Evolutionary conservation across 805 yeast species (phyloP).

Genomic region (Isabelozyma heimii): DNA sequence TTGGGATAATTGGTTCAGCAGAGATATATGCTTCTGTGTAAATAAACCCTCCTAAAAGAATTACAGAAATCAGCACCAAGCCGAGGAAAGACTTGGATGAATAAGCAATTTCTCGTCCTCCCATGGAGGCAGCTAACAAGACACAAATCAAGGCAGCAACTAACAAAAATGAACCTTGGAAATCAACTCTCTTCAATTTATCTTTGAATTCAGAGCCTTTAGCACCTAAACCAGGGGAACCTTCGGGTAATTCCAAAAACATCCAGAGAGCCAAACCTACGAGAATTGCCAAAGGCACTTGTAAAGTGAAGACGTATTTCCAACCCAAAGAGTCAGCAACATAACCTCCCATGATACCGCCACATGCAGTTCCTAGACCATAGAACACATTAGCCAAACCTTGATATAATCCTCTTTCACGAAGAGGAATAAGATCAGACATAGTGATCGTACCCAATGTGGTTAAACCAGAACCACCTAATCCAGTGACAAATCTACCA

Average conservation of each 20-base stretch:
- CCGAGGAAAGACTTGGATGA: constrained; percentile 38
- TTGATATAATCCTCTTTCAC: constrained; percentile 79
- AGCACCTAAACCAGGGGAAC: constrained; percentile 55
- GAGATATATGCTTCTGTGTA: constrained; percentile 52
- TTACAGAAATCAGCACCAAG: constrained; percentile 29
- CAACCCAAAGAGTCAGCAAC: constrained; percentile 57
- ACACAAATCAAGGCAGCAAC: constrained; percentile 57
- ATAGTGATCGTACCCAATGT: constrained; percentile 72
- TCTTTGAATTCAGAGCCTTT: constrained; percentile 43
- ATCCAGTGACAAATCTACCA: constrained; percentile 74
- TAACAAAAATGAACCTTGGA: constrained; percentile 59
- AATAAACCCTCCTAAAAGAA: constrained; percentile 41
- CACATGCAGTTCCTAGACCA: constrained; percentile 62
- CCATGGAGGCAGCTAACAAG: constrained; percentile 64
- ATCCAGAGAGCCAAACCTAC: constrained; percentile 36
- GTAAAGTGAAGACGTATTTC: constrained; percentile 38
- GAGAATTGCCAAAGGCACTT: constrained; percentile 42
- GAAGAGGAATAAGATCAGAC: constrained; percentile 72
- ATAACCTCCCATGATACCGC: constrained; percentile 51
- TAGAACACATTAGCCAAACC: constrained; percentile 76
- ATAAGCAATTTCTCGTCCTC: constrained; percentile 55
- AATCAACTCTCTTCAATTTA: constrained; percentile 60
- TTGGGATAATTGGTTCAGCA: constrained; percentile 66
- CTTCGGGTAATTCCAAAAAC: constrained; percentile 48
- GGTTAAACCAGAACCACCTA: constrained; percentile 89